Evolutionary conservation across 1,284 basidiomycete species (phyloP).

Genomic region (Singerocomus rubriflavus): DNA sequence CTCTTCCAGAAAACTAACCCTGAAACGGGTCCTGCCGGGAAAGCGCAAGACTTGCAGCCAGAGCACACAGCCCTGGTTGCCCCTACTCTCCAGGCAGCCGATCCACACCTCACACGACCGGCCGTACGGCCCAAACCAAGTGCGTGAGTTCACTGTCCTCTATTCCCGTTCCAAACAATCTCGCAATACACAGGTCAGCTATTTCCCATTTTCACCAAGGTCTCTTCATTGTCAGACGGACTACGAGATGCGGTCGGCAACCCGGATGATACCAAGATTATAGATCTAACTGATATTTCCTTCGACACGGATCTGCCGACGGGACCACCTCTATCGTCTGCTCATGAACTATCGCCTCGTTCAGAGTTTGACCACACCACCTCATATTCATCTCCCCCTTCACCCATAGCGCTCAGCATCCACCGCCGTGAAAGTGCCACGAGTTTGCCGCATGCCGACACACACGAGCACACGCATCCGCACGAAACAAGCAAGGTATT

Average conservation of each 20-base stretch:
- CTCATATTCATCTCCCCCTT: constrained; percentile 9
- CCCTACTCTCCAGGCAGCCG: not conserved
- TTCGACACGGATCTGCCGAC: constrained; percentile 14
- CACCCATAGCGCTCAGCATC: not conserved
- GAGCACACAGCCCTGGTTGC: not conserved
- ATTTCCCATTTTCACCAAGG: constrained; percentile 28
- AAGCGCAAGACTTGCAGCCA: not conserved
- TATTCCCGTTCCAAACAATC: not conserved
- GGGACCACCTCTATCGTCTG: constrained; percentile 13
- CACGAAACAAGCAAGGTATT: constrained; percentile 2
- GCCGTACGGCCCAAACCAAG: constrained; percentile 14
- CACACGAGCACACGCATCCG: not conserved
- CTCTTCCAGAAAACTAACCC: constrained; percentile 25
- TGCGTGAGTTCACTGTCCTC: constrained; percentile 10
- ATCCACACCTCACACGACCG: not conserved
- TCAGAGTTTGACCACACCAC: constrained; percentile 7
- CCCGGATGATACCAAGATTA: constrained; percentile 13
- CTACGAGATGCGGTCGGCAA: not conserved
- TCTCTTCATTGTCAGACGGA: constrained; percentile 3
- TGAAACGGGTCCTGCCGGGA: not conserved
- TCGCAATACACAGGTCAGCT: constrained; percentile 19
- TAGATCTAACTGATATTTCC: constrained; percentile 20
- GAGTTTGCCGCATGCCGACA: constrained; percentile 7
- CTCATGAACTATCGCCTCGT: constrained; percentile 9
- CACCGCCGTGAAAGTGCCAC: constrained; percentile 3